Conservation (phyloP, 805 yeast genomes). For the Diddensiella transvaalensis region DNA sequence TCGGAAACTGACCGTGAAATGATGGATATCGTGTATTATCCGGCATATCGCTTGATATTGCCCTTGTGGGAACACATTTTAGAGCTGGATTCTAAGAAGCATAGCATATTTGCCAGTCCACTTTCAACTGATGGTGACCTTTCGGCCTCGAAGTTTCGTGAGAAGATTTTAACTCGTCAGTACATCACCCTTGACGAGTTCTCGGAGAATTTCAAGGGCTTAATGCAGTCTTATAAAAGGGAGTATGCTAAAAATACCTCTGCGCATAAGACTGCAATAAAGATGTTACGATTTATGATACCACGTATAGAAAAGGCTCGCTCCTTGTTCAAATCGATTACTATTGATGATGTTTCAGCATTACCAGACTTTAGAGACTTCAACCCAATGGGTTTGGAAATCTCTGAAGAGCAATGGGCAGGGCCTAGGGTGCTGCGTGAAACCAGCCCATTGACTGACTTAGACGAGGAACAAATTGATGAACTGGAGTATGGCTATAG, state of each 20-base stretch:
- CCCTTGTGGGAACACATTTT: conserved; percentile 14
- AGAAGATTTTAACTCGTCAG: conserved; percentile 21
- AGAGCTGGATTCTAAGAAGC: neutral
- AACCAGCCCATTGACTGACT: conserved; percentile 19
- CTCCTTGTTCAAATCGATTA: neutral
- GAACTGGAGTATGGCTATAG: conserved; percentile 10
- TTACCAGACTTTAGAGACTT: conserved; percentile 29
- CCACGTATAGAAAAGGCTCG: neutral
- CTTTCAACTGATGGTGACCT: neutral
- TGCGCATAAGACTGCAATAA: neutral
- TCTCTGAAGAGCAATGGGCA: conserved; percentile 34
- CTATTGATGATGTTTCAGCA: conserved; percentile 5
- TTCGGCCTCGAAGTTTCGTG: conserved; percentile 15
- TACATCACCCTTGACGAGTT: conserved; percentile 20
- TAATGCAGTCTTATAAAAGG: neutral
- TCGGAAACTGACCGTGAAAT: conserved; percentile 13
- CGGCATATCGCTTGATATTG: conserved; percentile 9
- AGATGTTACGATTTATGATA: neutral
- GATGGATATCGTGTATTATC: conserved; percentile 17
- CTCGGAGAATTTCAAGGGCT: conserved; percentile 13
- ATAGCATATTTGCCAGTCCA: neutral
- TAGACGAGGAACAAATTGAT: conserved; percentile 13
- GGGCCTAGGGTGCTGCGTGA: conserved; percentile 24
- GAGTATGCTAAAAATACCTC: neutral
- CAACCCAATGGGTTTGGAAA: conserved; percentile 26